Percentiles rank a stretch among this genome's conserved stretches.
Conservation (phyloP, 2,329 filamentous ascomycete genomes). For the Fusarium pseudocircinatum region DNA sequence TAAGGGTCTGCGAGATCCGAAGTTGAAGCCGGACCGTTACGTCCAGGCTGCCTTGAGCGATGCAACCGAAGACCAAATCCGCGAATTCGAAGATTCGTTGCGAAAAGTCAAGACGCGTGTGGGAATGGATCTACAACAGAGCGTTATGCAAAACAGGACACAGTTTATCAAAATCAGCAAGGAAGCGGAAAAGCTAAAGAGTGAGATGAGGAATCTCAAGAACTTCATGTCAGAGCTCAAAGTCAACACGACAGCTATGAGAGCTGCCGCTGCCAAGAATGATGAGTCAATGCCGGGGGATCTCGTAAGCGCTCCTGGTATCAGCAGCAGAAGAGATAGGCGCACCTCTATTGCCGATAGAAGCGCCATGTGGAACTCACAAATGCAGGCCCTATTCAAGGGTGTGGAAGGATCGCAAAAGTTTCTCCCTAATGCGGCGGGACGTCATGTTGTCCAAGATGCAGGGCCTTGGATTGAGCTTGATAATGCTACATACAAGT, state of each 20-base stretch:
- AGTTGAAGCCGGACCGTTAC: slow-evolving; percentile 81
- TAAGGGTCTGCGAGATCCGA: slow-evolving; percentile 81
- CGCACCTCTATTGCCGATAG: slow-evolving; percentile 85
- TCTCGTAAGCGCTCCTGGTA: slow-evolving; percentile 50
- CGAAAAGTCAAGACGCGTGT: slow-evolving; percentile 81
- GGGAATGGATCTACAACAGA: slow-evolving; percentile 87
- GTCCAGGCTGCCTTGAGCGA: slow-evolving; percentile 79
- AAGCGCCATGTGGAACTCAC: slow-evolving; percentile 73
- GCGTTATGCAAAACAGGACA: slow-evolving; percentile 94
- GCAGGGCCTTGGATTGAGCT: slow-evolving; percentile 95
- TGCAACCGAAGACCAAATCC: slow-evolving; percentile 87
- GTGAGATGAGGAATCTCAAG: slow-evolving; percentile 90
- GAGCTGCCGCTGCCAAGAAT: slow-evolving; percentile 64
- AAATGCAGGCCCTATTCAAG: slow-evolving; percentile 86
- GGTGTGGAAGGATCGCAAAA: slow-evolving; percentile 98
- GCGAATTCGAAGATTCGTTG: slow-evolving; percentile 79
- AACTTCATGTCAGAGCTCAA: slow-evolving; percentile 95
- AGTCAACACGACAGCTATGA: slow-evolving; percentile 74
- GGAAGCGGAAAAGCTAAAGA: slow-evolving; percentile 96
- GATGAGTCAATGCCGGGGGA: slow-evolving; percentile 61
- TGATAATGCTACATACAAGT: slow-evolving; percentile 97
- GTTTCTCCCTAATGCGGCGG: slow-evolving; percentile 87
- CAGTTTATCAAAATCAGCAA: slow-evolving; percentile 99
- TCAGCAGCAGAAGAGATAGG: slow-evolving; percentile 81
- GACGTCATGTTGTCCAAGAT: slow-evolving; percentile 94